Base-by-base conservation (phyloP, 805 yeast species). In the Cyberlindnera xishuangbannaensis region DNA sequence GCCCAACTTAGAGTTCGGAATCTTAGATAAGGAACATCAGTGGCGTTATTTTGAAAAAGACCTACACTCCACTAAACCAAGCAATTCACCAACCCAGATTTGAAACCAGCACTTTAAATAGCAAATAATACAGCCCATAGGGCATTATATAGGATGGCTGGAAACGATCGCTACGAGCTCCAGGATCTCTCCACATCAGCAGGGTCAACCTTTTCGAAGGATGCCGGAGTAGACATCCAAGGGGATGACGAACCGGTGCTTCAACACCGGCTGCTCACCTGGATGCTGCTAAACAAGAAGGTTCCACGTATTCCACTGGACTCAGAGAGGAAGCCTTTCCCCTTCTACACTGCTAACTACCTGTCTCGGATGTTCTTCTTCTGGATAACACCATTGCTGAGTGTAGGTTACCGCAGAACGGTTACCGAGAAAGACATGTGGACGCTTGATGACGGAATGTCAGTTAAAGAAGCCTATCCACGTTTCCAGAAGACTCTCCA, bases 391-490 rank as follows among this genome's bases (percentile, higher is more conserved):
- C 86, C 86, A 0, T 45, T 83, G 33, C 55, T 83, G 59, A 57
- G 56, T 12, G 67, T 67, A 4, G 90, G 92, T 3, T 83, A 82
- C 55, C 77, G 72, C 49, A 62, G 90, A 46, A 79, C 87, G 0
- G 52, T 83, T 28, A 69, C 68, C 27, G 76, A 79, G 5, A 66
- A 71, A 25, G 90, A 83, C 55, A 53, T 81, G 41, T 81, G 61
- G 50, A 43, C 40, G 10, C 49, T 73, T 41, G 67, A 63, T 15
- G 62, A 61, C 1, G 53, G 58, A 19, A 53, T 62, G 44, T 51
- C 58, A 4, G 57, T 69, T 7, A 13, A 10, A 20, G 71, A 70
- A 15, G 40, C 40, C 10, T 60, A 64, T 36, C 38, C 29, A 1
- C 49, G 36, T 13, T 73, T 73, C 32, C 48, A 49, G 23, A 24